Base-by-base conservation (phyloP, 116 monocot species). In the Trichopus zeylanicus region DNA sequence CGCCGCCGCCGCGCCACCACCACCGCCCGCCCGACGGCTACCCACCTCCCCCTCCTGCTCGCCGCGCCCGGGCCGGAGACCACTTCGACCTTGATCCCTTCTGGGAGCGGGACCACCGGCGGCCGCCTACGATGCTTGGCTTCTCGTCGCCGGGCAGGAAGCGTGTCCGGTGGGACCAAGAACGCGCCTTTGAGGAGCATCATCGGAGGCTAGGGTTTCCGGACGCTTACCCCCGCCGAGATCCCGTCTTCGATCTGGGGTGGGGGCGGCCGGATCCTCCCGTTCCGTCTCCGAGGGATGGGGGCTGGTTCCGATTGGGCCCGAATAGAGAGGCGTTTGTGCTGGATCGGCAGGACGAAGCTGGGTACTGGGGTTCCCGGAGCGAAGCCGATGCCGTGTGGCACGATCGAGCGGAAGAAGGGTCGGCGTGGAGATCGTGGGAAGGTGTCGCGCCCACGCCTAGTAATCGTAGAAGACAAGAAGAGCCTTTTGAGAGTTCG, bases 31-130 rank as follows among this genome's bases (percentile, higher is more conserved):
- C 26, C n/a, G 12, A 57, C 9, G 28, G 1, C 18, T 5, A 32
- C 20, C 57, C 57, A 5, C 57, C 32, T n/a, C 57, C 32, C 9
- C 57, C 32, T 19, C 57, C 57, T 57, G 10, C 19, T 5, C 57
- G 12, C 9, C 57, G 9, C n/a, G 11, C 2, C 18, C 32, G 33
- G 32, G 16, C 8, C 31, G 16, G 16, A 9, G 12, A 57, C 19
- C n/a, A 31, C 8, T 20, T 20, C 9, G 28, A 20, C 31, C 9
- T 5, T 8, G 30, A 57, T 33, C 21, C 49, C 19, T 8, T 8
- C 19, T 24, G 49, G 22, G 49, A 42, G 42, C 13, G 42, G 42
- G 42, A 12, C 18, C 42, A 30, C 5, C 55, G 26, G 55, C 27
- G 55, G 26, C 29, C 51, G 51, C 8, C 23, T 6, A n/a, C 51